phyloP scores from a whole-genome alignment of 768 basidiomycete genomes.

The Rhodotorula paludigena region DNA sequence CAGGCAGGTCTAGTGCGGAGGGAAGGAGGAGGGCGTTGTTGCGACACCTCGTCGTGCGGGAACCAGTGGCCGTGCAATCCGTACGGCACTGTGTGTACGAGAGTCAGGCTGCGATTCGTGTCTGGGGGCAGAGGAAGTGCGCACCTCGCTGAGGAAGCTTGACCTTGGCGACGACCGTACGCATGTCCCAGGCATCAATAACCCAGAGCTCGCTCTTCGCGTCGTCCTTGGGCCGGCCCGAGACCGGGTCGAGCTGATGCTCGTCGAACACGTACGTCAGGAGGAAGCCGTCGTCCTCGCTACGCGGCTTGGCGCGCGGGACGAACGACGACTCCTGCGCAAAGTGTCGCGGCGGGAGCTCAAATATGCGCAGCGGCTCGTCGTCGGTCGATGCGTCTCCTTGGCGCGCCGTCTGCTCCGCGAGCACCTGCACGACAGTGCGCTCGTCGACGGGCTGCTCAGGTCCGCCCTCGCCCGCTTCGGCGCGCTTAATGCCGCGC shows the following conservation, averaged over 20 bases:
- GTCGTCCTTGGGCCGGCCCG: slow-evolving; percentile 43
- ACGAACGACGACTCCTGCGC: slow-evolving; percentile 50
- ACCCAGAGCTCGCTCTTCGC: slow-evolving; percentile 50
- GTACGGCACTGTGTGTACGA: slow-evolving; percentile 36
- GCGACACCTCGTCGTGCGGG: slow-evolving; percentile 37
- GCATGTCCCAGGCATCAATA: slow-evolving; percentile 47
- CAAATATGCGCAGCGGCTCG: slow-evolving; percentile 45
- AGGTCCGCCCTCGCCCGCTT: slow-evolving; percentile 34
- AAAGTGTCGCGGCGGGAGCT: slow-evolving; percentile 45
- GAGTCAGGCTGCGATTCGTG: neutral
- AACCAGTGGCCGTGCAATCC: slow-evolving; percentile 44
- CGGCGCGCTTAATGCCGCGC: slow-evolving; percentile 41
- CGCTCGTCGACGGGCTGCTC: slow-evolving; percentile 44
- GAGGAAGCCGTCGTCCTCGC: slow-evolving; percentile 49
- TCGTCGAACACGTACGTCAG: slow-evolving; percentile 50
- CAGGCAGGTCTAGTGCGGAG: neutral
- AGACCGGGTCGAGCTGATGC: slow-evolving; percentile 38
- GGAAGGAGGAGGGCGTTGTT: slow-evolving; percentile 16
- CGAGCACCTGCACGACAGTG: slow-evolving; percentile 42
- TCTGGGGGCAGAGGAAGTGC: neutral
- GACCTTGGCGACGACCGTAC: slow-evolving; percentile 44
- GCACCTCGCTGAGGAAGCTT: slow-evolving; percentile 40
- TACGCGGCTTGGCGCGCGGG: slow-evolving; percentile 35
- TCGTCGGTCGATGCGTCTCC: slow-evolving; percentile 25
- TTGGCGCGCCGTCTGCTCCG: slow-evolving; percentile 38